A percentile compares a stretch with the other conserved stretches of the same genome.
Conservation (phyloP, 495 filamentous ascomycete genomes). For the Hypoxylon fragiforme region DNA sequence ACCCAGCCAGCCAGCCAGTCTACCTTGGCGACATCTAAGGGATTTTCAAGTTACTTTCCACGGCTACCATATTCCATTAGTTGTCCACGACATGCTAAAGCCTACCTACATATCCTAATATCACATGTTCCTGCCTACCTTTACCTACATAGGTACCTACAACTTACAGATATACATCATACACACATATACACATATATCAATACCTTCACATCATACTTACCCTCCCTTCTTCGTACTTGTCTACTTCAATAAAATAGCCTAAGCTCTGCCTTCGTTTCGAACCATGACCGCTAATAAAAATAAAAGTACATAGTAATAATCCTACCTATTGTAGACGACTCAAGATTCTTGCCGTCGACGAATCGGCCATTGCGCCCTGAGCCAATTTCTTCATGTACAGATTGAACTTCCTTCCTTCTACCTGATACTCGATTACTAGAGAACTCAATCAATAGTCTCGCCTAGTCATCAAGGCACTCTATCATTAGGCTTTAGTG, state of each 20-base stretch:
- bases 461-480: conserved; percentile 6
- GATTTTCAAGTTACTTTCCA: no score
- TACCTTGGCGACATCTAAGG: not conserved
- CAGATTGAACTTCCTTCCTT: conserved; percentile 5
- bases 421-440: conserved; percentile 2
- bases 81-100: no score
- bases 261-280: no score
- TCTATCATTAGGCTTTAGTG: conserved; percentile 9
- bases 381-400: conserved; percentile 22
- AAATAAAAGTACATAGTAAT: no score
- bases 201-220: not conserved
- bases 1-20: not conserved
- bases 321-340: conserved; percentile 21
- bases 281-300: conserved; percentile 27
- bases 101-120: not conserved
- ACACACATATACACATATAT: not conserved
- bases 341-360: conserved; percentile 23
- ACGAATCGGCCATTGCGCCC: conserved; percentile 26
- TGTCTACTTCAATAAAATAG: no score
- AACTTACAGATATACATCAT: not conserved
- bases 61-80: no score
- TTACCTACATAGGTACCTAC: not conserved
- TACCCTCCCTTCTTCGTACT: no score
- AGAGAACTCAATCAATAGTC: conserved; percentile 4
- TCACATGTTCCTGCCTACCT: not conserved